These are phyloP conservation scores for Gnomoniopsis sp. DNA, from an alignment of 2,329 filamentous ascomycete genomes.

Conservation along the genomic window DNA sequence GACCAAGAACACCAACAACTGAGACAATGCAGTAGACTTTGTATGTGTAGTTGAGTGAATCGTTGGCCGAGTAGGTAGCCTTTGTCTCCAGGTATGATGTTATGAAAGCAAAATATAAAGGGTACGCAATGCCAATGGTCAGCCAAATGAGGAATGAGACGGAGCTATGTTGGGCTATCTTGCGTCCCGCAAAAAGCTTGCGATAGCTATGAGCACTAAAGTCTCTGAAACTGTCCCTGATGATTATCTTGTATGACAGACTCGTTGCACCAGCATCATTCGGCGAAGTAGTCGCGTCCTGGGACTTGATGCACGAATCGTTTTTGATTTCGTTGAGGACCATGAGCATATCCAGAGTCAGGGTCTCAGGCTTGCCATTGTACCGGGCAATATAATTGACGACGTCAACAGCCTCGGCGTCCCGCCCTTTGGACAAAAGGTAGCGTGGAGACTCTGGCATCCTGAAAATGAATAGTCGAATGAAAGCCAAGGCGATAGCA, in stretches of 20 bases:
- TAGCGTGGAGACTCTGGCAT: conserved; percentile 46
- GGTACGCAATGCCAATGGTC: conserved; percentile 44
- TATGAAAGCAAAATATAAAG: conserved; percentile 44
- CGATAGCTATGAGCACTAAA: conserved; percentile 28
- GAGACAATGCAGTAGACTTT: conserved; percentile 36
- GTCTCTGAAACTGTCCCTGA: conserved; percentile 26
- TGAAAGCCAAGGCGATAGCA: conserved; percentile 39
- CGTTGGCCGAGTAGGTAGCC: conserved; percentile 26
- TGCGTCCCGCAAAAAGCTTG: conserved; percentile 28
- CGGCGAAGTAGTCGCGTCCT: background rate
- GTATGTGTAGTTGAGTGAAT: conserved; percentile 29
- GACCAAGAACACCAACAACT: conserved; percentile 35
- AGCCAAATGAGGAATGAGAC: conserved; percentile 41
- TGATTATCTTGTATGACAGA: conserved; percentile 16
- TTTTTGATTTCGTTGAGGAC: conserved; percentile 19
- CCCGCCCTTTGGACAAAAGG: conserved; percentile 39
- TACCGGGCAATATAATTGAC: conserved; percentile 43
- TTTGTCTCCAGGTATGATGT: conserved; percentile 41
- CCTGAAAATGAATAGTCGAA: conserved; percentile 44
- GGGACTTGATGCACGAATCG: background rate
- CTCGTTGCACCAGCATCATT: background rate
- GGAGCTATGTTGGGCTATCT: conserved; percentile 31
- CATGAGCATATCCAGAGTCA: conserved; percentile 36
- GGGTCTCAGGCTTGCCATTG: conserved; percentile 31
- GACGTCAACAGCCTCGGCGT: conserved; percentile 43